Percentiles rank a stretch among this genome's conserved stretches.
Conservation (phyloP, 1,284 basidiomycete genomes). For the Austroboletus niveus region DNA sequence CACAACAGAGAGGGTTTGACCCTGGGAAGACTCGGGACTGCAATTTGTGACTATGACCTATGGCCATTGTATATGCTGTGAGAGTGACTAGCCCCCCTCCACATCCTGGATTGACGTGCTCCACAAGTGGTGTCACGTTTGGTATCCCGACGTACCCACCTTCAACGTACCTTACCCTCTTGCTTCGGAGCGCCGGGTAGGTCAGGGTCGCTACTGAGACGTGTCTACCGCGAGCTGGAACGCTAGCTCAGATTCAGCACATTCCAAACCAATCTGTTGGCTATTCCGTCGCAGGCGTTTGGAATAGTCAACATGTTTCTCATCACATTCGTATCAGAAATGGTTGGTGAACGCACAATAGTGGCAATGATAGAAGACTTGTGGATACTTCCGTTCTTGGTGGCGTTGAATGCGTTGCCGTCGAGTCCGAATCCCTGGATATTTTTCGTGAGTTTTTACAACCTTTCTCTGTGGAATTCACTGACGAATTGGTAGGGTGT, state of each 20-base stretch:
- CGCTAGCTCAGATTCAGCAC: constrained; percentile 48
- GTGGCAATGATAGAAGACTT: constrained; percentile 48
- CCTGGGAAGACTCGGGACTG: constrained; percentile 49
- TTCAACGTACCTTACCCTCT: constrained; percentile 36
- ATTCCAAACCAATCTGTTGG: constrained; percentile 58
- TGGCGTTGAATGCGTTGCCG: constrained; percentile 49
- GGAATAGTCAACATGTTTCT: constrained; percentile 43
- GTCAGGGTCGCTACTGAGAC: neutral
- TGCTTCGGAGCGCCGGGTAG: constrained; percentile 55
- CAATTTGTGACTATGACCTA: constrained; percentile 60
- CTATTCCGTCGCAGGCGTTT: constrained; percentile 49
- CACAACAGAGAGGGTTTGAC: constrained; percentile 72
- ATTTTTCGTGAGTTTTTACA: constrained; percentile 36
- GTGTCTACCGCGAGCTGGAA: neutral
- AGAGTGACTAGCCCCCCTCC: neutral
- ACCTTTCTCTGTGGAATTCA: too few species aligned
- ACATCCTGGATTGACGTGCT: neutral
- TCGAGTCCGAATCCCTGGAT: constrained; percentile 47
- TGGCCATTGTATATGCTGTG: constrained; percentile 68
- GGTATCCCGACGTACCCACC: constrained; percentile 52
- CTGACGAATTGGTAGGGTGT: constrained; percentile 20
- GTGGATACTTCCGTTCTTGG: constrained; percentile 49
- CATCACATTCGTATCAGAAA: constrained; percentile 45
- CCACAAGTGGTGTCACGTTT: constrained; percentile 41
- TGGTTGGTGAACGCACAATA: constrained; percentile 43